Conservation (phyloP, 164 flowering plant genomes). For the Saururus chinensis region DNA sequence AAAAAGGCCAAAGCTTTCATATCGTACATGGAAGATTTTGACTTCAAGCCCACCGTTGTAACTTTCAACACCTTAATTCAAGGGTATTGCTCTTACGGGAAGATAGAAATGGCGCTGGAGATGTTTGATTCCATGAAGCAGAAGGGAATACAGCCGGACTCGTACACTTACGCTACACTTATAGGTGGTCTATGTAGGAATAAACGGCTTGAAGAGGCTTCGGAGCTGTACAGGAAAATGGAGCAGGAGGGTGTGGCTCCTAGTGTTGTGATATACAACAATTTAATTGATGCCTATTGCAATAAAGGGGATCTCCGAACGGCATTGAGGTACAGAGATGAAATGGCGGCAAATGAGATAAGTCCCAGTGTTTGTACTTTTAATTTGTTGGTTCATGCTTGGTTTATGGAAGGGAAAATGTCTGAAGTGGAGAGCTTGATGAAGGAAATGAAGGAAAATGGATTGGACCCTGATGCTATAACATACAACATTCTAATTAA, state of each 20-base stretch:
- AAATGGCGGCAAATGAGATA: constrained; percentile 55
- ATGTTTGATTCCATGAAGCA: constrained; percentile 38
- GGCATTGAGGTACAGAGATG: constrained; percentile 53
- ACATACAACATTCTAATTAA: constrained; percentile 80
- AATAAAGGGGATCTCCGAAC: constrained; percentile 44
- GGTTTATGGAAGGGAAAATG: constrained; percentile 50
- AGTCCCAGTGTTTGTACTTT: constrained; percentile 55
- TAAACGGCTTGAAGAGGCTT: constrained; percentile 52
- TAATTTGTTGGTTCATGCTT: constrained; percentile 58
- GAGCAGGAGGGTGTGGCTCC: constrained; percentile 40
- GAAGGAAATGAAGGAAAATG: constrained; percentile 50
- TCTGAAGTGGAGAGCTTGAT: constrained; percentile 43
- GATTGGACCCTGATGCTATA: constrained; percentile 37
- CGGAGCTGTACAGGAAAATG: constrained; percentile 42
- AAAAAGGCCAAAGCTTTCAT: constrained; percentile 66
- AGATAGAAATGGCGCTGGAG: constrained; percentile 36
- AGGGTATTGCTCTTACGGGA: constrained; percentile 45
- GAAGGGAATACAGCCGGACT: constrained; percentile 51
- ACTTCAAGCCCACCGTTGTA: constrained; percentile 57
- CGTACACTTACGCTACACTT: constrained; percentile 48
- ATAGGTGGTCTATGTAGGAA: constrained; percentile 56
- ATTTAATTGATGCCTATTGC: constrained; percentile 66
- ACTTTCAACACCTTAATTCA: constrained; percentile 72
- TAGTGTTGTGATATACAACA: constrained; percentile 48
- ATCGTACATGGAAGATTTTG: constrained; percentile 46